A percentile compares a stretch with the other conserved stretches of the same genome.
These are phyloP conservation scores for Lepidium africanum DNA, from an alignment of 345 rosid species.

Conservation along the genomic window DNA sequence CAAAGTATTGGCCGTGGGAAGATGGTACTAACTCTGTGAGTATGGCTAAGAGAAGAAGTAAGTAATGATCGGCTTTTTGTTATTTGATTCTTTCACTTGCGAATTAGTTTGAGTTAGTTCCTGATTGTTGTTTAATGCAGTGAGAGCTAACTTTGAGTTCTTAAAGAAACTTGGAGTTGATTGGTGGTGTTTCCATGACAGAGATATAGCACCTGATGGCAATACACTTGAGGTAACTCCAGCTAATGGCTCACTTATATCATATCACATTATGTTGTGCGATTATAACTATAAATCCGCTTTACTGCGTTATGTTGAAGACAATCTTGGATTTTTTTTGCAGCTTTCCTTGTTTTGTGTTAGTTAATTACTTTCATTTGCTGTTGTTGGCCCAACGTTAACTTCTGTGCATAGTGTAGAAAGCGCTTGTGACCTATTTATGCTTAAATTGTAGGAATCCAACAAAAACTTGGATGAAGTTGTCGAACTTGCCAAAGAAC, in stretches of 20 bases:
- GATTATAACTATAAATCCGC: neutral
- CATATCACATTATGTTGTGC: neutral
- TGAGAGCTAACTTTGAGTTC: conserved; percentile 99
- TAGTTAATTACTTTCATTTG: neutral
- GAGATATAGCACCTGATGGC: conserved; percentile 92
- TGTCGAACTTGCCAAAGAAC: conserved; percentile 87
- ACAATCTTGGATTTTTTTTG: neutral
- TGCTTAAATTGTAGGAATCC: conserved; percentile 46
- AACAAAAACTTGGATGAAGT: conserved; percentile 89
- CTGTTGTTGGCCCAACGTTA: neutral
- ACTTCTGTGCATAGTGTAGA: neutral
- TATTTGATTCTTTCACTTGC: neutral
- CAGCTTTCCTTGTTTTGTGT: neutral
- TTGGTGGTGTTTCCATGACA: conserved; percentile 94
- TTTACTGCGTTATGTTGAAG: neutral
- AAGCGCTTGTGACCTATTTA: neutral
- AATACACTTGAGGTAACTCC: conserved; percentile 55
- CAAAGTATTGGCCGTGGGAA: conserved; percentile 97
- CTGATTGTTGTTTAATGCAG: conserved; percentile 28
- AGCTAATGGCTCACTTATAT: neutral
- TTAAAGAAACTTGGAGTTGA: conserved; percentile 89
- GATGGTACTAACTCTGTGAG: conserved; percentile 87
- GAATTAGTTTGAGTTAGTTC: neutral
- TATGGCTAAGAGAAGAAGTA: conserved; percentile 98
- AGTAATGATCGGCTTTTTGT: conserved; percentile 8